Base-by-base conservation (phyloP, 192 early-diverging fungal genomes). In the Coemansia sp. region DNA sequence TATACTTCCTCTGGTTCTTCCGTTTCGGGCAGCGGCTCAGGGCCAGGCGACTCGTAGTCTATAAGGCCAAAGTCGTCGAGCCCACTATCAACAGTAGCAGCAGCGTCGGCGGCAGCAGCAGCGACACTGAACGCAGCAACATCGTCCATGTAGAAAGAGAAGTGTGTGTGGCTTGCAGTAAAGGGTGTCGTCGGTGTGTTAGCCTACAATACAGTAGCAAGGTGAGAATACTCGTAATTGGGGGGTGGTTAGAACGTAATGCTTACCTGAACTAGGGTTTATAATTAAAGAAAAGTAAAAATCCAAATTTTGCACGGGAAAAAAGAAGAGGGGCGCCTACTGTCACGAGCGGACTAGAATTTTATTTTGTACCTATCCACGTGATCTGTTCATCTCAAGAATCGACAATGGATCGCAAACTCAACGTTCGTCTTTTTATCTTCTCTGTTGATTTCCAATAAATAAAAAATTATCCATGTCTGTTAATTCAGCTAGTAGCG, bases 31-130 rank as follows among this genome's bases (percentile, higher is more conserved):
- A 56, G 69, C 9, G 24, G 63, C 37, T 73, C 71, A 6, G 59
- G 19, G 21, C 50, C 61, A 0, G 79, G 79, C 59, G 79, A 75
- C 61, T 75, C 73, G 36, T 81, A 81, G 68, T 81, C 74, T 17
- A 81, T 68, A 40, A 81, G 68, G 10, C 74, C 79, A 74, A 76
- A 76, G 56, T 81, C 79, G 17, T 76, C 79, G 10, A 65, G 63
- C 24, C 21, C 31, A 2, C 46, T 35, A 39, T 33, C 62, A 6
- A 35, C 13, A 39, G 59, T 27, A 40, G 36, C n/a, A 36, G 59
- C 34, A 37, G 34, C 6, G 3, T 3, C 36, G 24, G 21, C n/a
- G 7, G 34, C 31, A 33, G 56, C 34, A 8, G 34, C 56, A 59
- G 56, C 36, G 14, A n/a, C 56, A 36, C 33, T 36, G 56, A 59